phyloP scores from a whole-genome alignment of 257 asterid genomes.

The Phtheirospermum japonicum region DNA sequence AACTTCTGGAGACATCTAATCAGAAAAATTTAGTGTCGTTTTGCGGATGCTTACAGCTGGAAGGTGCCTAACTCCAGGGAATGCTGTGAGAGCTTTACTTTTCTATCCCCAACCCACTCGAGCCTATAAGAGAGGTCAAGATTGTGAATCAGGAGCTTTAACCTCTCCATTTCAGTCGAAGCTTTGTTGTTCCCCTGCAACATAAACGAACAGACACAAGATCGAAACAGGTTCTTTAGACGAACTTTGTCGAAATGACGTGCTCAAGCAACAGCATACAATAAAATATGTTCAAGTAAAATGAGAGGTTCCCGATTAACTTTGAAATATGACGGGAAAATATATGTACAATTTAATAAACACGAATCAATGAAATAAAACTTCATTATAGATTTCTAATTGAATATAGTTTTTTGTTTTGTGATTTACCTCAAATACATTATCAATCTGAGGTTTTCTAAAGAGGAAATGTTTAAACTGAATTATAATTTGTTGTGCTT shows the following conservation, averaged over 20 bases:
- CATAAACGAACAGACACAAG: slow-evolving; percentile 22
- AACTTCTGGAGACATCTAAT: not conserved
- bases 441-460: not conserved
- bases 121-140: slow-evolving; percentile 86
- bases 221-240: not conserved
- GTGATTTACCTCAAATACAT: not conserved
- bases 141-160: slow-evolving; percentile 69
- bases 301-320: not conserved
- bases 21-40: not conserved
- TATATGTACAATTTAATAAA: not conserved
- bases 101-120: slow-evolving; percentile 78
- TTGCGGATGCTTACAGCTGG: slow-evolving; percentile 49
- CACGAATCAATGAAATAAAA: not conserved
- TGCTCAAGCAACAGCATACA: slow-evolving; percentile 6
- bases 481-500: slow-evolving; percentile 2
- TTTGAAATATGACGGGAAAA: not conserved
- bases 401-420: not conserved
- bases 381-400: not conserved
- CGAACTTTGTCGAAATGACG: not conserved
- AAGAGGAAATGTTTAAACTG: slow-evolving; percentile 15
- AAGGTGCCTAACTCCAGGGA: slow-evolving; percentile 72
- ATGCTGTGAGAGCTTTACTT: slow-evolving; percentile 72
- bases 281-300: slow-evolving; percentile 9
- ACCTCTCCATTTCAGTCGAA: slow-evolving; percentile 57
- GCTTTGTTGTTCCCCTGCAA: slow-evolving; percentile 54